These are phyloP conservation scores for Theobroma cacao DNA, from an alignment of 345 rosid species.

Conservation along the genomic window DNA sequence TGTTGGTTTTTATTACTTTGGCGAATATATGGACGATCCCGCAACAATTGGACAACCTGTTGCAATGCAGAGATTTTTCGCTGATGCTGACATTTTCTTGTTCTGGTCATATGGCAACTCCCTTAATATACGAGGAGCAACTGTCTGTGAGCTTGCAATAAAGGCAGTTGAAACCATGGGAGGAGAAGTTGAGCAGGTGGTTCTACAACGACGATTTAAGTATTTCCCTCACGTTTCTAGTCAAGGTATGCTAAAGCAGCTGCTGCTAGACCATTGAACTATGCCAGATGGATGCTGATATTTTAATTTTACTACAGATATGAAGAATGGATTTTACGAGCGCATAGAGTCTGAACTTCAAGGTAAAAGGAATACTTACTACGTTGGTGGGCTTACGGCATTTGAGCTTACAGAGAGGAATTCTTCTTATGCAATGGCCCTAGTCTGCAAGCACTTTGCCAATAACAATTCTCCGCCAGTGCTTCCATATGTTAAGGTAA, in stretches of 20 bases:
- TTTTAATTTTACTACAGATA: slow-evolving; percentile 37
- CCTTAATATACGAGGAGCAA: slow-evolving; percentile 35
- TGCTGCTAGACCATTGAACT: background rate
- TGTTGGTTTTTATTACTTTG: slow-evolving; percentile 59
- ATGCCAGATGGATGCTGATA: slow-evolving; percentile 2
- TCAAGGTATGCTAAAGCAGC: slow-evolving; percentile 41
- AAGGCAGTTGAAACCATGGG: slow-evolving; percentile 42
- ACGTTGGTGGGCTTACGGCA: slow-evolving; percentile 67
- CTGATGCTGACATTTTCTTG: slow-evolving; percentile 59
- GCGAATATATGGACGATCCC: slow-evolving; percentile 69
- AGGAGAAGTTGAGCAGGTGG: slow-evolving; percentile 42
- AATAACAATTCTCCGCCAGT: slow-evolving; percentile 30
- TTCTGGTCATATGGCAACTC: slow-evolving; percentile 72
- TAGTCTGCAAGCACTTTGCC: slow-evolving; percentile 63
- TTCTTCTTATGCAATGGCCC: slow-evolving; percentile 61
- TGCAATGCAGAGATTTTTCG: slow-evolving; percentile 68
- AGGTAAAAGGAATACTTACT: slow-evolving; percentile 52
- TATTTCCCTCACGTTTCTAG: slow-evolving; percentile 66
- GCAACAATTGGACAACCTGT: slow-evolving; percentile 59
- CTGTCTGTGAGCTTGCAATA: slow-evolving; percentile 40
- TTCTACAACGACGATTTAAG: slow-evolving; percentile 55
- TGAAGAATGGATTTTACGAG: slow-evolving; percentile 62
- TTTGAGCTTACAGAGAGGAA: slow-evolving; percentile 74
- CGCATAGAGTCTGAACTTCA: slow-evolving; percentile 59
- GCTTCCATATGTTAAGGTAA: slow-evolving; percentile 58